These are phyloP conservation scores for Cyclostephanos tholiformis DNA, from an alignment of 108 stramenopile genomes.

Conservation along the genomic window DNA sequence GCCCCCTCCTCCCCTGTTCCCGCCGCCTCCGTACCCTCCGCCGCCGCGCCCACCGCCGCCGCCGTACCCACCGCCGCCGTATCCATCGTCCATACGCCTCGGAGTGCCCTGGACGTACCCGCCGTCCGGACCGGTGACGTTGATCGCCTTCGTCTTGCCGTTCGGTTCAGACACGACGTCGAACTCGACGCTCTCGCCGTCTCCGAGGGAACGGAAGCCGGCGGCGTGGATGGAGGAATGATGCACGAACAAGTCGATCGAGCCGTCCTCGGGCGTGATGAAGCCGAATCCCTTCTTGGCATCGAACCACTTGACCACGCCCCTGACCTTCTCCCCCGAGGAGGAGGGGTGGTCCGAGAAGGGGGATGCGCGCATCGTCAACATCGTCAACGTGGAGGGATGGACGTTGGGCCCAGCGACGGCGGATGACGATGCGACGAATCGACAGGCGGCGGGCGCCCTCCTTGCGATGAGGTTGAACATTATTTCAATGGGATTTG, in stretches of 20 bases:
- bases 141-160: constrained; percentile 51
- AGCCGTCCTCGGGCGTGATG: constrained; percentile 65
- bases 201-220: constrained; percentile 65
- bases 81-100: constrained; percentile 8
- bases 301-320: constrained; percentile 86
- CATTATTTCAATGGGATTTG: too few species aligned
- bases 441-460: constrained; percentile 11
- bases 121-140: constrained; percentile 66
- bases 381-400: background rate
- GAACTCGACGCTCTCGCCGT: constrained; percentile 66
- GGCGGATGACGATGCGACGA: background rate
- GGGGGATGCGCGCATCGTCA: too few species aligned
- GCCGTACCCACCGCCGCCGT: background rate
- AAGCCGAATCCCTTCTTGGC: constrained; percentile 88
- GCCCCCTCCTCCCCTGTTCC: background rate
- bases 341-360: constrained; percentile 17
- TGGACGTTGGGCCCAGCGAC: background rate
- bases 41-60: background rate
- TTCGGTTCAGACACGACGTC: constrained; percentile 51
- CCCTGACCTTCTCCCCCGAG: constrained; percentile 31
- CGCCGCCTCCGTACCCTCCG: background rate
- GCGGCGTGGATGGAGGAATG: constrained; percentile 47
- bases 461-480: constrained; percentile 18
- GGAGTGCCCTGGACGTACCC: constrained; percentile 56
- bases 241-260: constrained; percentile 56